Base-by-base conservation (phyloP, 2,329 filamentous ascomycete species). In the Xylariomycetidae sp. region DNA sequence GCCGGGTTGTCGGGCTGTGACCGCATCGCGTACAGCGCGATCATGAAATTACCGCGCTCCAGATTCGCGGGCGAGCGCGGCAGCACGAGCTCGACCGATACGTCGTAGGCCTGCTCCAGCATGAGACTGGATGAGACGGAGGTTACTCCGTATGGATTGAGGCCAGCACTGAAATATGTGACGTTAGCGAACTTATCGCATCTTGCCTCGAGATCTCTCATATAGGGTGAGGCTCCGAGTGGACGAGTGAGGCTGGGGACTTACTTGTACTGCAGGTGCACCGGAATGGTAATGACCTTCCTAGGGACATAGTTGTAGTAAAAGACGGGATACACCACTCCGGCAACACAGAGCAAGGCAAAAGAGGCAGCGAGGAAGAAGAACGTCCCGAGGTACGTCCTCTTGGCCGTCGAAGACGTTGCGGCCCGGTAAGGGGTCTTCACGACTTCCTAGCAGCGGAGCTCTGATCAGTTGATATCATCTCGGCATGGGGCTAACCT, bases 11-110 rank as follows among this genome's bases (percentile, higher is more conserved):
- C 56, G 7, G 62, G 59, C 16, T 61, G 58, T 16, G 63, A 62
- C 16, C 70, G 70, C 31, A 85, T 71, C 32, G 95, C 74, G 40
- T 79, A 74, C 12, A 95, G 65, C 29, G 85, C 82, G 13, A 97
- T 67, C 92, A 98, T 98, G 69, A 96, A 97, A 63, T 97, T 97
- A 17, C 92, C 92, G 11, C 76, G 74, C 3, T 74, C 74, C 15
- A 85, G 63, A 51, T 98, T 98, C 2, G 71, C 62, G 0, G 78
- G 80, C 3, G 87, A 92, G 25, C 82, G 80, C 13, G 92, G 92
- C 42, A 98, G 69, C 4, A 76, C 73, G 19, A 98, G 70, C 15
- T 77, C 69, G 2, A 97, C 70, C 5, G 75, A 72, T 26, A 98
- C 74, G 58, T 97, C 88, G 68, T 98, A 98, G 30, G 81, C 73